Evolutionary conservation across 2,329 filamentous ascomycete species (phyloP).

Genomic region (Aspergillus texensis): DNA sequence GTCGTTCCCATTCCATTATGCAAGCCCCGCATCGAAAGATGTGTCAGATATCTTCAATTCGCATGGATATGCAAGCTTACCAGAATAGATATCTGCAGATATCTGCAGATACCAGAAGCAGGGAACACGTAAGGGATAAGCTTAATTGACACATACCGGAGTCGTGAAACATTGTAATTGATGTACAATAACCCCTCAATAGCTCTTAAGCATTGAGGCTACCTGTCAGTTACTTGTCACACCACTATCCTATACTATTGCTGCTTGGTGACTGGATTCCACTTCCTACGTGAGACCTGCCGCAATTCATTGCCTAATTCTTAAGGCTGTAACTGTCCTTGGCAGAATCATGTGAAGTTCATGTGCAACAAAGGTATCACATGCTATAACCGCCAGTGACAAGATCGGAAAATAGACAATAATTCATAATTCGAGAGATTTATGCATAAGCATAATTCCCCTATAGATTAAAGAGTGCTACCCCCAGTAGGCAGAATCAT

Average conservation of each 20-base stretch:
- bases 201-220: too few species aligned
- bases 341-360: neutral
- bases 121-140: too few species aligned
- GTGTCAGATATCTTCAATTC: neutral
- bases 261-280: neutral
- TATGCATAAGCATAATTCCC: too few species aligned
- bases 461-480: too few species aligned
- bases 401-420: neutral
- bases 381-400: neutral
- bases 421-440: too few species aligned
- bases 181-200: too few species aligned
- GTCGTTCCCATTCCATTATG: neutral
- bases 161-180: too few species aligned
- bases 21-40: neutral
- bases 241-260: neutral
- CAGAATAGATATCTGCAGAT: too few species aligned
- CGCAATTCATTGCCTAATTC: neutral
- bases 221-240: neutral
- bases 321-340: neutral
- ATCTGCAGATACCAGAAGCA: too few species aligned
- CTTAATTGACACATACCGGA: too few species aligned
- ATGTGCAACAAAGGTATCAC: constrained; percentile 1
- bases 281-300: neutral
- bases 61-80: neutral
- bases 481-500: neutral